These are phyloP conservation scores for Grosmannia clavigera DNA, from an alignment of 2,329 filamentous ascomycete genomes.

Conservation along the genomic window DNA sequence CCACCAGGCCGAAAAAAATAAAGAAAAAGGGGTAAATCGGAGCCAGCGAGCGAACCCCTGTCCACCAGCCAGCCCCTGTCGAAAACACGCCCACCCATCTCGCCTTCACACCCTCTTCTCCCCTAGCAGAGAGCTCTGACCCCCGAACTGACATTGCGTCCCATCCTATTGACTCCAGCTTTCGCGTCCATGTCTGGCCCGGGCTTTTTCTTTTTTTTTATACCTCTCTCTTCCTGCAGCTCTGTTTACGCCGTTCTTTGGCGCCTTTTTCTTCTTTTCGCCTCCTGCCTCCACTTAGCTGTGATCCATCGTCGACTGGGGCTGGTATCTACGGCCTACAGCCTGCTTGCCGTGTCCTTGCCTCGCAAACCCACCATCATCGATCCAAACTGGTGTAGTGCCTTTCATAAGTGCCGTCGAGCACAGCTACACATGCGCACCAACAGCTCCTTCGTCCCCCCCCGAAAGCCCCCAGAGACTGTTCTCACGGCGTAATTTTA, in stretches of 20 bases:
- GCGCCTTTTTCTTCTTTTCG: slow-evolving; percentile 12
- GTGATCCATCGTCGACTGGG: neutral
- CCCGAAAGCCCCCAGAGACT: neutral
- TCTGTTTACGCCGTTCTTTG: slow-evolving; percentile 35
- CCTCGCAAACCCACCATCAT: neutral
- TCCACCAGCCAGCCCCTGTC: neutral
- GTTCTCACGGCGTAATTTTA: neutral
- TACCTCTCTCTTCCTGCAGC: slow-evolving; percentile 28
- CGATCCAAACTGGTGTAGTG: neutral
- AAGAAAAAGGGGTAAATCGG: slow-evolving; percentile 1
- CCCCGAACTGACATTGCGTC: neutral
- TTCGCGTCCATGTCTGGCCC: neutral
- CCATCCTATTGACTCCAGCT: slow-evolving; percentile 10
- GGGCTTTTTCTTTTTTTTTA: neutral
- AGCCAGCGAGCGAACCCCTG: neutral
- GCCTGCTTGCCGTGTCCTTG: neutral
- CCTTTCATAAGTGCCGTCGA: neutral
- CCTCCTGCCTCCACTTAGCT: slow-evolving; percentile 3
- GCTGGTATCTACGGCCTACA: neutral
- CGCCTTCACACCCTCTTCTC: neutral
- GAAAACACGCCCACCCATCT: too few relatives aligned
- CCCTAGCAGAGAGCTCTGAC: slow-evolving; percentile 5
- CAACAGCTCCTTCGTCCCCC: neutral
- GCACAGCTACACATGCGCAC: neutral
- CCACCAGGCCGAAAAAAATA: neutral